Percentiles rank a stretch among this genome's conserved stretches.
Evolutionary conservation across 805 yeast genomes (phyloP).

Genomic region (Lachancea dasiensis): DNA sequence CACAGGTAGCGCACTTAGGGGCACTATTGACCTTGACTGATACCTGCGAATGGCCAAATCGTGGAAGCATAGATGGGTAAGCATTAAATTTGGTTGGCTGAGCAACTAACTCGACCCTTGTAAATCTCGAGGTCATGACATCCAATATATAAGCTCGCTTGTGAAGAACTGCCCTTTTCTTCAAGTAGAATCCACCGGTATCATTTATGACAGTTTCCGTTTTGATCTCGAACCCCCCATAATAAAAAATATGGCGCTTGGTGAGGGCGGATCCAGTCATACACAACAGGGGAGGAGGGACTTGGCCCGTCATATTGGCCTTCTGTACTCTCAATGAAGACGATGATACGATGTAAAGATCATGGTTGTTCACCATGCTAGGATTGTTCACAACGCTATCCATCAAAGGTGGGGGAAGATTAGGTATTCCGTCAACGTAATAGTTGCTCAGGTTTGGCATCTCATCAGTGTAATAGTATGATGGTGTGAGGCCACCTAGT

Average conservation of each 20-base stretch:
- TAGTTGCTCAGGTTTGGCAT: conserved; percentile 33
- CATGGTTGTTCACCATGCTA: conserved; percentile 35
- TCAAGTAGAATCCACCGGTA: conserved; percentile 34
- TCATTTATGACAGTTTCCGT: conserved; percentile 26
- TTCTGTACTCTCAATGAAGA: conserved; percentile 36
- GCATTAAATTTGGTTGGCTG: conserved; percentile 29
- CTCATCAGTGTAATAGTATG: conserved; percentile 21
- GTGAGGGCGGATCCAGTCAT: conserved; percentile 46
- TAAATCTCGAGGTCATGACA: conserved; percentile 41
- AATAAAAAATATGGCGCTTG: conserved; percentile 50
- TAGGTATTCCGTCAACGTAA: conserved; percentile 35
- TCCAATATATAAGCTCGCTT: conserved; percentile 57
- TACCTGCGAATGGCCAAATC: conserved; percentile 38
- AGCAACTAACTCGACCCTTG: conserved; percentile 37
- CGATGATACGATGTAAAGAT: conserved; percentile 35
- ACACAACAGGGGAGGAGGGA: conserved; percentile 50
- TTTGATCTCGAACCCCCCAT: conserved; percentile 61
- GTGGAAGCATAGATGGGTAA: conserved; percentile 32
- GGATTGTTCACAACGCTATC: conserved; percentile 39
- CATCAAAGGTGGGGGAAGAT: conserved; percentile 43
- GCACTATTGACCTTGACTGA: conserved; percentile 17
- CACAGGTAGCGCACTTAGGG: conserved; percentile 6
- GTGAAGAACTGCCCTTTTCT: conserved; percentile 43
- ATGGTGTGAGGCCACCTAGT: conserved; percentile 41
- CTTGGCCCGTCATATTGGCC: conserved; percentile 35